Evolutionary conservation across 1,139 yeast species (phyloP).

Genomic region (Barnettozyma hawaiiensis): DNA sequence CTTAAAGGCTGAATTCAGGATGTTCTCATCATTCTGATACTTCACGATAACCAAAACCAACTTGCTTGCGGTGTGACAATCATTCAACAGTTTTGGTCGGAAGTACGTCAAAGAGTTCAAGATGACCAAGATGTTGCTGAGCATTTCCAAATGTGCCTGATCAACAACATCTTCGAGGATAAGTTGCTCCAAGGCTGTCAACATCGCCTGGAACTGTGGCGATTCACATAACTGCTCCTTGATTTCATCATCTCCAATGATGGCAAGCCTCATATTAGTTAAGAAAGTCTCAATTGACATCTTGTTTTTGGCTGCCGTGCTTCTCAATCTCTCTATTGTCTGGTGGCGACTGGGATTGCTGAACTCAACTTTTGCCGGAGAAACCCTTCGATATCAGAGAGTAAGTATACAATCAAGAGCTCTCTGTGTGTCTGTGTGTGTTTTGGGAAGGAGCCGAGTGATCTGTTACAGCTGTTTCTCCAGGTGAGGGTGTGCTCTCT

Average conservation of each 20-base stretch:
- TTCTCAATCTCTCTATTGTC: background rate
- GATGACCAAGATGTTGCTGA: slow-evolving; percentile 22
- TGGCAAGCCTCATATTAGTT: slow-evolving; percentile 18
- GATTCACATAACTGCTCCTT: slow-evolving; percentile 11
- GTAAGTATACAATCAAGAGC: too few relatives aligned
- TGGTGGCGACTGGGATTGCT: background rate
- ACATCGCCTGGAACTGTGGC: slow-evolving; percentile 8
- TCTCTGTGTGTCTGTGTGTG: too few relatives aligned
- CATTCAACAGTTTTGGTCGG: slow-evolving; percentile 20
- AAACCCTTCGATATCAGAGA: too few relatives aligned
- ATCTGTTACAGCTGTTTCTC: too few relatives aligned
- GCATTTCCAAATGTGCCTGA: slow-evolving; percentile 3
- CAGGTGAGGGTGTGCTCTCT: too few relatives aligned
- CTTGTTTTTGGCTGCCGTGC: background rate
- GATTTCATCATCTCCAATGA: slow-evolving; percentile 26
- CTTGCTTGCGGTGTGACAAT: slow-evolving; percentile 14
- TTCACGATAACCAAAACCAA: slow-evolving; percentile 24
- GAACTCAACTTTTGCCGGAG: too few relatives aligned
- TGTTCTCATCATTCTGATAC: slow-evolving; percentile 19
- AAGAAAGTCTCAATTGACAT: slow-evolving; percentile 10
- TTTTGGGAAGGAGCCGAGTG: too few relatives aligned
- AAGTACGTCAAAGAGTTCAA: slow-evolving; percentile 29
- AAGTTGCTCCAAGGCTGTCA: slow-evolving; percentile 12
- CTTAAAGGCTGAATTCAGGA: slow-evolving; percentile 25
- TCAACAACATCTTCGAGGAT: slow-evolving; percentile 6